Base-by-base conservation (phyloP, 2,329 filamentous ascomycete genomes). In the Triangularia setosa region DNA sequence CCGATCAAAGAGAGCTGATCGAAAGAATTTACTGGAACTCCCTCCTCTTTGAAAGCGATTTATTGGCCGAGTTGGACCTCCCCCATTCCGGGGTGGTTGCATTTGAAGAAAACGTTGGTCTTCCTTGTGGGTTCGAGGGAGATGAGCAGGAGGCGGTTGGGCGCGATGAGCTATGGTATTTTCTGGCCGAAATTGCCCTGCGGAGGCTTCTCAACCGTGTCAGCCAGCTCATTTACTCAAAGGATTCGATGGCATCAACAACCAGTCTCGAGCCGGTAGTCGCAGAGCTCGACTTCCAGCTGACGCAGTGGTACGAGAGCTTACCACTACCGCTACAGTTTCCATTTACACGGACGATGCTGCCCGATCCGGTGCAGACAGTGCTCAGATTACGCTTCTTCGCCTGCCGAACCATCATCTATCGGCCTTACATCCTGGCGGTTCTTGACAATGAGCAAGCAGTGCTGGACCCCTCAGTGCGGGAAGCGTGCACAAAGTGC, bases 1-100 rank as follows among this genome's bases (percentile, higher is more conserved):
- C 86, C 3, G 86, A 88, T 30, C 88, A 91, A 73, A 84, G 87
- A 70, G 90, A 93, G 73, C 76, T 94, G 28, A 87, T 87, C 57
- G 90, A 92, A 75, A 83, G 91, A 58, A 89, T 94, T 14, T 95
- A 92, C 78, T 95, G 91, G 91, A 94, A 95, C 70, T 83, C 90
- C 2, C 79, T 93, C 1, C 84, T 94, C 59, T 92, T 92, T 65
- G 91, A 94, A 75, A 93, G 87, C 72, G 91, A 94, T 73, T 81
- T 94, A 44, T 81, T 93, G 3, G 90, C 90, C 8, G 91, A 94
- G 74, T 79, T 94, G 33, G 91, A 94, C 73, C 81, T 95, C 16
- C 91, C 91, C 3, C 91, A 94, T 74, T 93, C 90, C 2, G 91
- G 91, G 4, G 90, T 94, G 59, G 90, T 92, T 23, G 88, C 92